A percentile compares a stretch with the other conserved stretches of the same genome.
These are phyloP conservation scores for Alternaria incomplexa DNA, from an alignment of 2,329 filamentous ascomycete genomes.

Conservation along the genomic window DNA sequence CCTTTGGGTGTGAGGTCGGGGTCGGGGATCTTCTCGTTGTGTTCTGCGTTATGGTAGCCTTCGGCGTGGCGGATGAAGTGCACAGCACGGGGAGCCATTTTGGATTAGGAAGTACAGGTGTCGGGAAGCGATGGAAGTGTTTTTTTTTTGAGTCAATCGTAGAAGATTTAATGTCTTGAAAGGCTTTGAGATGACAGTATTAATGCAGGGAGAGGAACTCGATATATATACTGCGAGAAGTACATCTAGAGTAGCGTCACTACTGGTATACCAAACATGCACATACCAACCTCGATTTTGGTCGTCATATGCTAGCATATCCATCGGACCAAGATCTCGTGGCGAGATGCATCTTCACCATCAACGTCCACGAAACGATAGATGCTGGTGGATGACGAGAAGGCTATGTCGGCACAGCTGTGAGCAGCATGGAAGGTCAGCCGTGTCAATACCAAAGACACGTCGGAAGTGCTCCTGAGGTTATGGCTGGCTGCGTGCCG, in stretches of 20 bases:
- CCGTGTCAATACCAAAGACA: background rate
- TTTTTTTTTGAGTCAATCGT: background rate
- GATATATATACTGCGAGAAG: background rate
- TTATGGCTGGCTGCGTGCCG: background rate
- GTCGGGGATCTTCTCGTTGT: constrained; percentile 74
- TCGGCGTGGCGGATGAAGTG: constrained; percentile 71
- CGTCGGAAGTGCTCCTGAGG: background rate
- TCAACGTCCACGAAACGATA: background rate
- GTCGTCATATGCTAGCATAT: background rate
- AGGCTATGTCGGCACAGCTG: background rate
- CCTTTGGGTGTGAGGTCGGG: constrained; percentile 77
- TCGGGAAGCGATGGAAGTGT: background rate
- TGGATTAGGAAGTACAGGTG: background rate
- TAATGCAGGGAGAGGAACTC: background rate
- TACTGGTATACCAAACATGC: background rate
- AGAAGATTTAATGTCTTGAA: background rate
- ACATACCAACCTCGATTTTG: background rate
- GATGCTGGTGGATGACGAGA: background rate
- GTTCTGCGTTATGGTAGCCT: constrained; percentile 75
- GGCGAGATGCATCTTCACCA: background rate
- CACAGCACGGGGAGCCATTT: constrained; percentile 21
- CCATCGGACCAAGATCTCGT: background rate
- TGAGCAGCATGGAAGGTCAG: background rate
- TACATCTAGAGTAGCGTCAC: background rate
- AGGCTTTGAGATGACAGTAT: background rate